A percentile compares a stretch with the other conserved stretches of the same genome.
Conservation (phyloP, 129 eudicot species). For the sunflower (Helianthus annuus) region HanXRQr2.0-SUNRISE NC_035435.2:104863880-104864379, state of each 20-base stretch:
- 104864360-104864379: neutral
- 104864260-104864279: neutral
- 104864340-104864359: slow-evolving; percentile 76
- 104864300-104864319: slow-evolving; percentile 68
- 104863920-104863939: too few species aligned
- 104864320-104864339: slow-evolving; percentile 64
- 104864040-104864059: neutral
- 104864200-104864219: neutral
- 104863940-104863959: too few species aligned
- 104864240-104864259: neutral
- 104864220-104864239: neutral
- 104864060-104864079: neutral
- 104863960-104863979: too few species aligned
- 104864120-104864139: neutral
- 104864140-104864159: neutral
- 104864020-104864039: neutral
- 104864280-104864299: slow-evolving; percentile 56
- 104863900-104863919: too few species aligned
- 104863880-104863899: too few species aligned
- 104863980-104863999: too few species aligned
- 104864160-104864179: neutral
- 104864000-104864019: neutral
- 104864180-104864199: neutral
- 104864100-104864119: neutral
- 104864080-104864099: slow-evolving; percentile 4